Evolutionary conservation across 2,329 filamentous ascomycete species (phyloP).

Genomic region (Dichotomopilus funicola): DNA sequence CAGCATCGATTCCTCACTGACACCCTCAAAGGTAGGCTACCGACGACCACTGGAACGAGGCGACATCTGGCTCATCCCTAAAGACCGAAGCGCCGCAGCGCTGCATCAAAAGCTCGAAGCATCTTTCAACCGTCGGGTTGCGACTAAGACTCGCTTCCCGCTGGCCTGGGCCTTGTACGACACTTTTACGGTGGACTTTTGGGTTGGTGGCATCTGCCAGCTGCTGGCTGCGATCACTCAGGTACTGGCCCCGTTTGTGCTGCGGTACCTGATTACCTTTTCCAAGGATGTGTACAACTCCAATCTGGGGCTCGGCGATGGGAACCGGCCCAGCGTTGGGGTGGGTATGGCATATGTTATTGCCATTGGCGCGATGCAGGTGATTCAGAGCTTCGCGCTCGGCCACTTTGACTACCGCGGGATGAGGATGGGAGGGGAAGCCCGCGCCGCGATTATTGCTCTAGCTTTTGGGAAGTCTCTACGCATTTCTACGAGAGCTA

Average conservation of each 20-base stretch:
- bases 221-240: slow-evolving; percentile 65
- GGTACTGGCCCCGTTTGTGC: slow-evolving; percentile 75
- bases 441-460: slow-evolving; percentile 73
- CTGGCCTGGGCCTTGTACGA: slow-evolving; percentile 79
- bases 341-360: slow-evolving; percentile 75
- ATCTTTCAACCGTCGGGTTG: slow-evolving; percentile 61
- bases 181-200: slow-evolving; percentile 77
- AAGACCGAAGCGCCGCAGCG: slow-evolving; percentile 64
- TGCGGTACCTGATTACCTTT: slow-evolving; percentile 82
- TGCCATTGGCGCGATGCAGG: slow-evolving; percentile 80
- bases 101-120: slow-evolving; percentile 60
- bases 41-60: slow-evolving; percentile 72
- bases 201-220: slow-evolving; percentile 73
- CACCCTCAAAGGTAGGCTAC: slow-evolving; percentile 55
- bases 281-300: slow-evolving; percentile 73
- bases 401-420: slow-evolving; percentile 92
- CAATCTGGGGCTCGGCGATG: slow-evolving; percentile 31
- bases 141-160: slow-evolving; percentile 63
- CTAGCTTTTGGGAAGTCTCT: slow-evolving; percentile 90
- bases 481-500: slow-evolving; percentile 79
- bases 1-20: no score
- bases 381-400: slow-evolving; percentile 69
- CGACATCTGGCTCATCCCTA: slow-evolving; percentile 87
- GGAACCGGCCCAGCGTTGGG: slow-evolving; percentile 56
- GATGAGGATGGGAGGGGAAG: slow-evolving; percentile 84